Conservation (phyloP, 2,329 filamentous ascomycete species). For the Cladophialophora chaetospira region DNA sequence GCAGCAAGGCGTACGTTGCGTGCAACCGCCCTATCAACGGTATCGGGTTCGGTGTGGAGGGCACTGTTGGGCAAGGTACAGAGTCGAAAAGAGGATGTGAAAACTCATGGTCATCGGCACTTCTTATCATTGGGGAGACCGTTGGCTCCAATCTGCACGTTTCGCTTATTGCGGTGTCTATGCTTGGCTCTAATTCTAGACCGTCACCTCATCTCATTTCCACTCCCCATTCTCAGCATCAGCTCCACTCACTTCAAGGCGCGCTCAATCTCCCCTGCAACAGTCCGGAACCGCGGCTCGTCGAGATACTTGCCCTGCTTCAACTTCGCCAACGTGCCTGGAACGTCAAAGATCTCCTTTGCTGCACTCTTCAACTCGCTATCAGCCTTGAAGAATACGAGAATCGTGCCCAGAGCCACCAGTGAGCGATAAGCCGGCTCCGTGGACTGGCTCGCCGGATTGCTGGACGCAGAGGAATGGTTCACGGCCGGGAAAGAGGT, state of each 20-base stretch:
- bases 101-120: too few species aligned
- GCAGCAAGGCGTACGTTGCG: too few species aligned
- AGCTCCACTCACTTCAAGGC: constrained; percentile 16
- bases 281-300: constrained; percentile 62
- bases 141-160: too few species aligned
- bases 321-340: constrained; percentile 50
- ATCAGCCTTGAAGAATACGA: constrained; percentile 55
- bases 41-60: too few species aligned
- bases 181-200: too few species aligned
- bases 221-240: neutral
- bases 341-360: constrained; percentile 58
- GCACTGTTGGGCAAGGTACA: too few species aligned
- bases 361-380: constrained; percentile 60
- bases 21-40: too few species aligned
- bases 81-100: too few species aligned
- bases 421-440: constrained; percentile 83
- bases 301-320: constrained; percentile 54
- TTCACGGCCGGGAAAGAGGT: constrained; percentile 32
- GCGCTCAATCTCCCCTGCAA: constrained; percentile 60
- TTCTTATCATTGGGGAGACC: too few species aligned
- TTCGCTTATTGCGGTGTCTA: too few species aligned
- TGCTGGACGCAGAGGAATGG: constrained; percentile 22
- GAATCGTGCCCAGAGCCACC: constrained; percentile 78
- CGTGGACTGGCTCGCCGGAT: constrained; percentile 65
- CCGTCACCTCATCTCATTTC: neutral